phyloP scores from a whole-genome alignment of 2,329 filamentous ascomycete genomes.

The Alternaria panax region DNA sequence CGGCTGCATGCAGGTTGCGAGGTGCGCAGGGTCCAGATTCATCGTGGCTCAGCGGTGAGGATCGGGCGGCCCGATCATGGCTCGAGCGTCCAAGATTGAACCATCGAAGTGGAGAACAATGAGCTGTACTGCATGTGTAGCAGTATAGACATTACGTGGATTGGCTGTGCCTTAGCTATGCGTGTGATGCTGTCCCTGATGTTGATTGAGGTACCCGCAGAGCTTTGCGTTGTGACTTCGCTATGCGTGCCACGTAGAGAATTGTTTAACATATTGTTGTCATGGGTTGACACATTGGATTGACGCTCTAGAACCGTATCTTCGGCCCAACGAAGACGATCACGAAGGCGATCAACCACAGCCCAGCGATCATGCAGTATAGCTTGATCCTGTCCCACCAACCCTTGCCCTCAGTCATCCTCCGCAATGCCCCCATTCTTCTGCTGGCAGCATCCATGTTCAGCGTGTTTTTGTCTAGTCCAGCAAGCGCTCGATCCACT shows the following conservation, averaged over 20 bases:
- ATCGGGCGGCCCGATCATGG: constrained; percentile 12
- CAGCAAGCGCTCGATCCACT: constrained; percentile 73
- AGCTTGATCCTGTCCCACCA: constrained; percentile 86
- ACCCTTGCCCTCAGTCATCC: constrained; percentile 86
- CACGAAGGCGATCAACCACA: constrained; percentile 80
- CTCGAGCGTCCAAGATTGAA: constrained; percentile 3
- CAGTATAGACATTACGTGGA: background rate
- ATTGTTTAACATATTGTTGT: background rate
- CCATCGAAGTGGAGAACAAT: constrained; percentile 6
- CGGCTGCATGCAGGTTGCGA: constrained; percentile 25
- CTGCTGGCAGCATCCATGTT: constrained; percentile 79
- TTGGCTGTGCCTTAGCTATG: background rate
- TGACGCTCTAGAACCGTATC: constrained; percentile 71
- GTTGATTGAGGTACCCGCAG: background rate
- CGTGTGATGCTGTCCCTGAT: constrained; percentile 9
- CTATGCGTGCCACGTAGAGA: background rate
- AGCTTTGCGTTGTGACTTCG: background rate
- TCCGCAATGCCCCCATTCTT: constrained; percentile 77
- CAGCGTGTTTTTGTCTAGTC: constrained; percentile 77
- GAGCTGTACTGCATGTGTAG: constrained; percentile 6
- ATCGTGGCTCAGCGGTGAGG: constrained; percentile 13
- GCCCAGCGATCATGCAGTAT: constrained; percentile 81
- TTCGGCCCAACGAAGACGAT: constrained; percentile 89
- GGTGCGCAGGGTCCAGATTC: constrained; percentile 31
- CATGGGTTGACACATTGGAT: background rate